Evolutionary conservation across 1,139 yeast genomes (phyloP).

Genomic region (Candida pseudoviswanathii): DNA sequence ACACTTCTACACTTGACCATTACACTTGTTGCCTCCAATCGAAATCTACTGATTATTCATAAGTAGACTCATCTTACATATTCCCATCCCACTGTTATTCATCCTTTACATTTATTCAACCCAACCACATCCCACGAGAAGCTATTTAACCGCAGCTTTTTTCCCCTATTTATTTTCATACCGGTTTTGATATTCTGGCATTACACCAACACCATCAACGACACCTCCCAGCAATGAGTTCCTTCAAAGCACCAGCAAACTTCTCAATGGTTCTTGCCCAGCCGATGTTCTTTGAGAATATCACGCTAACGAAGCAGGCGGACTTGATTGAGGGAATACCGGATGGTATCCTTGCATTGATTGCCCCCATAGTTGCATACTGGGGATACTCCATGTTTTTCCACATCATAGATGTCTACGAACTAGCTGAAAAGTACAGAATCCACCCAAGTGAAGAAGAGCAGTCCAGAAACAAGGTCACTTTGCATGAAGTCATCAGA

Average conservation of each 20-base stretch:
- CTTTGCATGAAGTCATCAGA: conserved; percentile 64
- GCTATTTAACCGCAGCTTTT: background rate
- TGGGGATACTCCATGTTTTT: conserved; percentile 79
- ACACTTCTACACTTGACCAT: background rate
- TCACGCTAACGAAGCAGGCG: conserved; percentile 13
- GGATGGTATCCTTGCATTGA: conserved; percentile 73
- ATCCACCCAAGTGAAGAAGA: conserved; percentile 93
- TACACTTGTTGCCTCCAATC: background rate
- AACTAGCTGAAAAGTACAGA: conserved; percentile 78
- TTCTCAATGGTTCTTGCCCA: conserved; percentile 17
- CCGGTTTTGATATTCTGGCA: background rate
- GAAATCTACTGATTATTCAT: conserved; percentile 2
- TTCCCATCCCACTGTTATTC: background rate
- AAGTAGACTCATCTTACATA: background rate
- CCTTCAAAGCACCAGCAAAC: conserved; percentile 15
- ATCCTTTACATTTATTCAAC: background rate
- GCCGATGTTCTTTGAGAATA: conserved; percentile 12
- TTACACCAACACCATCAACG: background rate
- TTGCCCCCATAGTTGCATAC: conserved; percentile 77
- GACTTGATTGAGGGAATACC: conserved; percentile 49
- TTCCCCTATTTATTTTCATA: background rate
- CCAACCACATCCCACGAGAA: too few relatives aligned
- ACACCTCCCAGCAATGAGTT: conserved; percentile 8
- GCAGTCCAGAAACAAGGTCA: conserved; percentile 69
- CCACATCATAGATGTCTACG: conserved; percentile 70